Evolutionary conservation across 2,329 filamentous ascomycete species (phyloP), one percentile per base, ranked within the genome.

Genomic region (Diaporthe sp.): DNA sequence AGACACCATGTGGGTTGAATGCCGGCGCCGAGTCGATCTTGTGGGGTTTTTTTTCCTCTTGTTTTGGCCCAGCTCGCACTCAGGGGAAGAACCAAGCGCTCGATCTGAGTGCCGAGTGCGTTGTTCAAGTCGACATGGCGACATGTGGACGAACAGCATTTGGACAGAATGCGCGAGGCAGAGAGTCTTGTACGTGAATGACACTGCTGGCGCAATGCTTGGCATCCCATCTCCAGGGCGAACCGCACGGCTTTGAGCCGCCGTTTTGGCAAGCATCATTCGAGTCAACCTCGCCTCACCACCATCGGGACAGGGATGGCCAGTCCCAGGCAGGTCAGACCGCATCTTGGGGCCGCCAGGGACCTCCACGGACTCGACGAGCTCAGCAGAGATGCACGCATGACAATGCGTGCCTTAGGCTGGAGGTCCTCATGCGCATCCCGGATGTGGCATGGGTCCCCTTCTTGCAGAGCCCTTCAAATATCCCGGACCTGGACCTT

Each of bases 251-350:
- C 61, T 67, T 47, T 19, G 40, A 64, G 60, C 60, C 60, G 60
- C 60, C 60, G 60, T 64, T 64, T 64, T 64, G 60, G 60, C 60
- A 64, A 33, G 60, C 60, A 64, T 64, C 60, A 64, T 45, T 67
- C 47, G 61, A 67, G 61, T 67, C 61, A 52, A 52, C 45, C 45
- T 67, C 61, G 61, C 61, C 61, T 67, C 61, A 67, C 61, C 61
- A 67, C 45, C 45, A 52, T n/a, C 61, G 45, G 22, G 45, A 67
- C 61, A 67, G 61, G 61, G 61, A 67, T 67, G 13, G 30, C 61
- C 61, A 52, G 45, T 45, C 22, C 61, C 61, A 52, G 61, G 22
- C 30, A 67, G 10, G 42, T 25, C 61, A 67, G 61, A 67, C 61
- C 61, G 61, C 61, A 67, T 52, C 61, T 67, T 52, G 61, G 61